Evolutionary conservation across 1,139 yeast genomes (phyloP).

Genomic region (Debaryomyces nepalensis): DNA sequence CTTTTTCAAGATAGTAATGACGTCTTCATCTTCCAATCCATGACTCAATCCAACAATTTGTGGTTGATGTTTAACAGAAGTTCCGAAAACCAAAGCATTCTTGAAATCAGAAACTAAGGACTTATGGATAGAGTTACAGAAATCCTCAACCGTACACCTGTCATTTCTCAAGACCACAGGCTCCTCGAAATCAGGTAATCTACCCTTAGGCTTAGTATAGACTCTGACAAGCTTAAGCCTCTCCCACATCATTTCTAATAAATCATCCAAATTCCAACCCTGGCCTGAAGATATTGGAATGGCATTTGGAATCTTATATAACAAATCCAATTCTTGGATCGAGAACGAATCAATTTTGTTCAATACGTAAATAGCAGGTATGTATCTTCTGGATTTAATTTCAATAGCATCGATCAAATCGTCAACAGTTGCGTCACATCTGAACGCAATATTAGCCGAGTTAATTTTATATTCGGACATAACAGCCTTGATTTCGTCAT

Average conservation of each 20-base stretch:
- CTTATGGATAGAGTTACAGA: constrained; percentile 96
- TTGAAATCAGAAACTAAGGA: constrained; percentile 91
- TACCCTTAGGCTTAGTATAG: constrained; percentile 96
- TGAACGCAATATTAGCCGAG: constrained; percentile 94
- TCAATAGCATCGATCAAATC: constrained; percentile 94
- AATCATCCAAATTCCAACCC: constrained; percentile 96
- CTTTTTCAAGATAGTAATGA: constrained; percentile 90
- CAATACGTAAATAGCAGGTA: constrained; percentile 92
- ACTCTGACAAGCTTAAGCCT: constrained; percentile 88
- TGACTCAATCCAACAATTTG: constrained; percentile 91
- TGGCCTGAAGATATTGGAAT: constrained; percentile 95
- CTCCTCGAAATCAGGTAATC: constrained; percentile 88
- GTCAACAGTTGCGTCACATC: constrained; percentile 98
- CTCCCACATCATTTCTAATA: constrained; percentile 94
- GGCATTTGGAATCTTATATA: constrained; percentile 92
- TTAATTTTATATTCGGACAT: constrained; percentile 93
- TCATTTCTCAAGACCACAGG: constrained; percentile 90
- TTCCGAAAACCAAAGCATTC: constrained; percentile 88
- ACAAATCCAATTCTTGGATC: constrained; percentile 85
- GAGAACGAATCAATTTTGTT: constrained; percentile 96
- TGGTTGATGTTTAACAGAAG: constrained; percentile 97
- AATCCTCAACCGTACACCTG: constrained; percentile 87
- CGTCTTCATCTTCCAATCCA: constrained; percentile 90
- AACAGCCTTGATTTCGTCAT: constrained; percentile 93
- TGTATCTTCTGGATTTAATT: constrained; percentile 85